Evolutionary conservation across 257 asterid genomes (phyloP), one percentile per base, ranked within the genome.

Genomic region (Agastache rugosa): DNA sequence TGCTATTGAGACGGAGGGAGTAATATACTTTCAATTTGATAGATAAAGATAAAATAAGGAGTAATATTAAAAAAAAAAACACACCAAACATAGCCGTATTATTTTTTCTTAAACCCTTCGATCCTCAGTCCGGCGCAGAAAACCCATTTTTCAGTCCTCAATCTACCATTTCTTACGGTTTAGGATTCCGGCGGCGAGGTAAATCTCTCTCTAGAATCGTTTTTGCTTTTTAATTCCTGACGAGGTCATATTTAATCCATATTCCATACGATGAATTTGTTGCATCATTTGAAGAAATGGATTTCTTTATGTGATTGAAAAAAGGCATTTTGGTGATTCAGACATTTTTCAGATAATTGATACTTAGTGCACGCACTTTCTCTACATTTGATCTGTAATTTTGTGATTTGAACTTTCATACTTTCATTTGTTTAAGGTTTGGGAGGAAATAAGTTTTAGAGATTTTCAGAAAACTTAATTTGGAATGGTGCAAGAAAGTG

Each of bases 71-170:
- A 45, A 47, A 16, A 15, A 7, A 15, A 15, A 47, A 47, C 4
- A 3, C 11, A 12, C 19, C 62, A 50, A 19, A 69, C 63, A 14
- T 42, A 31, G 3, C 69, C 60, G 29, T 22, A 64, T 10, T 56
- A 3, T 31, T 16, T 63, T 63, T 56, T 56, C 74, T 72, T 78
- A 64, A 78, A 78, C 75, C 78, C 82, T 56, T 41, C 59, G 35
- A 47, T 20, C 11, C 55, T 20, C 67, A 11, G 37, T 27, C 6
- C 53, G 1, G 39, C 4, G 56, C 47, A 41, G 70, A 7, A 61
- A 51, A 17, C 27, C 62, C 59, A 10, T 23, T 60, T 14, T 35
- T 47, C 37, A 20, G 14, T 34, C n/a, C 78, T 20, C 1, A 64
- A 54, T 63, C 68, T 17, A 56, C 67, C 67, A 78, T 44, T 71